Base-by-base conservation (phyloP, 176 grass and related monocot species). In the Cenchrus fungigraminus region DNA sequence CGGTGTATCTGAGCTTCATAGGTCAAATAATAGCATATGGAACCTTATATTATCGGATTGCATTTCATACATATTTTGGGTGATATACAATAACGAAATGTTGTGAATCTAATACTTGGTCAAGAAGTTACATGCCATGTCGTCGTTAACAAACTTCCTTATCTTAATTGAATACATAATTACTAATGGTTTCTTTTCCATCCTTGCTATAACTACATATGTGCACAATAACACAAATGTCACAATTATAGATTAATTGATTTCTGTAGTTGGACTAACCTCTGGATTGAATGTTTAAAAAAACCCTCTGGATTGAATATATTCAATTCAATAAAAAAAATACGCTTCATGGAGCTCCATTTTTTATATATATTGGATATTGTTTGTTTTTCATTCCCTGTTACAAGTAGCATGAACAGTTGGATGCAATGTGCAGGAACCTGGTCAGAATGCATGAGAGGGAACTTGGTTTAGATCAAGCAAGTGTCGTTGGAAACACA, bases 1-100 rank as follows among this genome's bases (percentile, higher is more conserved):
- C 3, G 68, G 86, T 28, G 82, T 93, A 68, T 88, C 82, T 46
- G 82, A 93, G 78, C 91, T 93, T 80, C 91, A 93, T 55, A 90
- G 85, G 91, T 93, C 17, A 61, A 9, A 15, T 61, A 19, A 11
- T 60, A 69, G 13, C 31, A 76, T 54, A 68, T 45, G 8, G 29
- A 50, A n/a, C 37, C 37, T 83, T 6, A 9, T 75, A 73, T 7
- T 75, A 83, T 11, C 14, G 6, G 42, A 34, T 20, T 49, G 13
- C 19, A 54, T 6, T 13, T 37, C 32, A n/a, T 58, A 7, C 9
- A 12, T 53, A 25, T 74, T 54, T 53, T 2, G 4, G 20, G 19
- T 19, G 17, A 69, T 19, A 69, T 44, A 69, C 8, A 43, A 43
- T n/a, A 45, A 43, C 19, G 15, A 17, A 10, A 9, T 40, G 31